These are phyloP conservation scores for Apiospora kogelbergensis DNA, from an alignment of 2,329 filamentous ascomycete species.

Conservation along the genomic window DNA sequence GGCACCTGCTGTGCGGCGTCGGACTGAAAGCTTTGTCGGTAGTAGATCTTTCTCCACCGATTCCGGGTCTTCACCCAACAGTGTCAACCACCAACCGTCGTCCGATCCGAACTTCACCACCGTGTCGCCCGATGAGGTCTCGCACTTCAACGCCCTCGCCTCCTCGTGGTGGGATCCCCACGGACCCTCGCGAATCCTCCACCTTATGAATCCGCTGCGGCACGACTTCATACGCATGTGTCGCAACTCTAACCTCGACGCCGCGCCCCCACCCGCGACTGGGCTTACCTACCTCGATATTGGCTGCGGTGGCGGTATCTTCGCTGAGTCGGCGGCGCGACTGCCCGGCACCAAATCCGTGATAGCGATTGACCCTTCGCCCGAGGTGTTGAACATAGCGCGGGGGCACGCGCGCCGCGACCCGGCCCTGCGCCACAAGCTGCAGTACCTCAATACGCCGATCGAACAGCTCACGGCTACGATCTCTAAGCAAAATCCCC, in stretches of 20 bases:
- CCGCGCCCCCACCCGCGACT: conserved; percentile 29
- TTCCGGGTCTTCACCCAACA: neutral
- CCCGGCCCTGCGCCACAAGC: conserved; percentile 61
- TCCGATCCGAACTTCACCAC: conserved; percentile 54
- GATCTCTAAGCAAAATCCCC: conserved; percentile 37
- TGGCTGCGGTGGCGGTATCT: conserved; percentile 94
- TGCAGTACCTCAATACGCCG: conserved; percentile 73
- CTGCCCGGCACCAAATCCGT: conserved; percentile 63
- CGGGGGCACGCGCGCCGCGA: conserved; percentile 73
- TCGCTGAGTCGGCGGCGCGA: conserved; percentile 82
- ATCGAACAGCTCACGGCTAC: conserved; percentile 65
- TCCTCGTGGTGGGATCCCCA: conserved; percentile 97
- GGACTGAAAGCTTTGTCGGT: neutral
- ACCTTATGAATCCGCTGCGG: conserved; percentile 96
- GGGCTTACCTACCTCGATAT: conserved; percentile 80
- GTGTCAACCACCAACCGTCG: conserved; percentile 20
- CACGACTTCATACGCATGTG: conserved; percentile 87
- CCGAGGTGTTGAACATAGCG: conserved; percentile 73
- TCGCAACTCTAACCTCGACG: conserved; percentile 53
- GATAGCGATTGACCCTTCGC: conserved; percentile 76
- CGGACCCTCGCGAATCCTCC: conserved; percentile 85
- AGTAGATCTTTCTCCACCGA: neutral
- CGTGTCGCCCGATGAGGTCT: conserved; percentile 85
- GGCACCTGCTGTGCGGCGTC: neutral
- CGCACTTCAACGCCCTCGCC: conserved; percentile 91